Evolutionary conservation across 1,284 basidiomycete species (phyloP).

Genomic region (Lentinula novae-zelandiae): DNA sequence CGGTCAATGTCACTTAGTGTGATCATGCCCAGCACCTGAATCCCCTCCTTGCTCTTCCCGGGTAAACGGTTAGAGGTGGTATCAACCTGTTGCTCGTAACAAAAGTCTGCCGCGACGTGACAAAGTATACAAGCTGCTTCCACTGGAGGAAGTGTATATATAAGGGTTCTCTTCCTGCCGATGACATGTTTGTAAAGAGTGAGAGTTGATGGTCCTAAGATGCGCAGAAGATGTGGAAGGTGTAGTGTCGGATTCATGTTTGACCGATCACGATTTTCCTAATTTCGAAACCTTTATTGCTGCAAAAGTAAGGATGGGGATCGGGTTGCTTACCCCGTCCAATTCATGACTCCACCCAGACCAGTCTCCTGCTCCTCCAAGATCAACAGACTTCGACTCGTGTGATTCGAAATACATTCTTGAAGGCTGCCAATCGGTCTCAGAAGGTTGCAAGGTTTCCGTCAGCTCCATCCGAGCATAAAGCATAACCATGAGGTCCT

Average conservation of each 20-base stretch:
- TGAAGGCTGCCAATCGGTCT: slow-evolving; percentile 62
- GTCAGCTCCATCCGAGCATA: slow-evolving; percentile 48
- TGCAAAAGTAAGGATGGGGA: background rate
- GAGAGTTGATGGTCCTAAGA: slow-evolving; percentile 70
- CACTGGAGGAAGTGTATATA: slow-evolving; percentile 74
- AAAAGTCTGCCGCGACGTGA: slow-evolving; percentile 69
- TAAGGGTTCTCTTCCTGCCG: slow-evolving; percentile 63
- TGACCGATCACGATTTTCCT: slow-evolving; percentile 32
- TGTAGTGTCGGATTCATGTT: slow-evolving; percentile 53
- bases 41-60: slow-evolving; percentile 47
- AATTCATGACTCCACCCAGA: slow-evolving; percentile 63
- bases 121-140: slow-evolving; percentile 75
- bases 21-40: slow-evolving; percentile 71
- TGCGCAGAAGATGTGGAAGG: slow-evolving; percentile 64
- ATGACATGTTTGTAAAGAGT: slow-evolving; percentile 77
- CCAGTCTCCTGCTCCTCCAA: slow-evolving; percentile 57
- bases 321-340: slow-evolving; percentile 38
- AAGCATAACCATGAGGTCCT: slow-evolving; percentile 52
- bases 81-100: slow-evolving; percentile 53
- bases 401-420: slow-evolving; percentile 62
- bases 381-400: slow-evolving; percentile 40
- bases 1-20: slow-evolving; percentile 68
- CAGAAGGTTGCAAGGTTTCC: slow-evolving; percentile 44
- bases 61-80: slow-evolving; percentile 28
- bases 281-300: background rate